phyloP scores from a whole-genome alignment of 352 stramenopile species.

The Peronosclerospora sorghi region DNA sequence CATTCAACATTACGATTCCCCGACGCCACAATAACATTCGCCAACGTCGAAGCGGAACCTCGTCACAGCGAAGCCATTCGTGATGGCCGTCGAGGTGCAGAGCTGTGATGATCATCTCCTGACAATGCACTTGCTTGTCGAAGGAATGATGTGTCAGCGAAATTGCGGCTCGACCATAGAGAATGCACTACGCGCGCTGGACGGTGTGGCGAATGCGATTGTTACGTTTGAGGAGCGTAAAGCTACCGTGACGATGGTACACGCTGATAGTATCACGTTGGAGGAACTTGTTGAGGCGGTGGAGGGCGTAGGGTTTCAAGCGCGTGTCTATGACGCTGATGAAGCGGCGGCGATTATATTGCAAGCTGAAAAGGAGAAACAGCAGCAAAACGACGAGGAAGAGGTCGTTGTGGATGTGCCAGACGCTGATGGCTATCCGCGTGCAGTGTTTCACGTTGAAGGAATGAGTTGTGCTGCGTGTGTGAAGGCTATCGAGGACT shows the following conservation, averaged over 20 bases:
- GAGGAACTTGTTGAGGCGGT: slow-evolving; percentile 68
- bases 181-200: slow-evolving; percentile 34
- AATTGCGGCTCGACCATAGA: slow-evolving; percentile 89
- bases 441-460: slow-evolving; percentile 73
- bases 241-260: slow-evolving; percentile 40
- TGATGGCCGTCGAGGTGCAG: no score
- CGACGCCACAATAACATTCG: no score
- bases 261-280: slow-evolving; percentile 34
- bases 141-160: slow-evolving; percentile 93
- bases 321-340: slow-evolving; percentile 41
- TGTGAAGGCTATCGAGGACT: slow-evolving; percentile 81
- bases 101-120: no score
- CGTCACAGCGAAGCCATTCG: no score
- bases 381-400: slow-evolving; percentile 9
- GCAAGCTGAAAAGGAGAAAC: slow-evolving; percentile 25
- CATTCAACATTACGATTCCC: no score
- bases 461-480: slow-evolving; percentile 83
- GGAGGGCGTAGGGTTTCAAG: slow-evolving; percentile 61
- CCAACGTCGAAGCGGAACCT: no score
- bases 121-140: slow-evolving; percentile 59
- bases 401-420: slow-evolving; percentile 4
- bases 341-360: slow-evolving; percentile 44
- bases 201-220: slow-evolving; percentile 52
- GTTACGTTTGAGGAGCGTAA: slow-evolving; percentile 72
- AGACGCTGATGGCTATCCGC: slow-evolving; percentile 31